Evolutionary conservation across 2,329 filamentous ascomycete species (phyloP).

Genomic region (Alternaria longipes): DNA sequence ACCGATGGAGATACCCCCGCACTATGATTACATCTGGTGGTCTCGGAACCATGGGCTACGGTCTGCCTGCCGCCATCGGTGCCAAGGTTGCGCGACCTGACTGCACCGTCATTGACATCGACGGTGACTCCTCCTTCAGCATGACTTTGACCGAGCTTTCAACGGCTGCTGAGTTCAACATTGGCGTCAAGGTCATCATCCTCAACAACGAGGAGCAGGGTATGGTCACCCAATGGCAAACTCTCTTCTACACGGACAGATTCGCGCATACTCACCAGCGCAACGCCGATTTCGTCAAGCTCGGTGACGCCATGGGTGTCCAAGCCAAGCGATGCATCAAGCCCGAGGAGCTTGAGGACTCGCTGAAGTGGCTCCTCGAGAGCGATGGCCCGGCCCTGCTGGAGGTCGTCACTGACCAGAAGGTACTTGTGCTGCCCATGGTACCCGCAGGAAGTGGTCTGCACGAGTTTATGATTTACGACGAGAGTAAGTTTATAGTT

Average conservation of each 20-base stretch:
- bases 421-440: slow-evolving; percentile 97
- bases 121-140: slow-evolving; percentile 98
- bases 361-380: slow-evolving; percentile 84
- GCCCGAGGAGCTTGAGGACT: slow-evolving; percentile 78
- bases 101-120: slow-evolving; percentile 90
- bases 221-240: slow-evolving; percentile 99
- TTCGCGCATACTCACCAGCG: slow-evolving; percentile 92
- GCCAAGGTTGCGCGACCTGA: slow-evolving; percentile 88
- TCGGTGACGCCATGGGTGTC: slow-evolving; percentile 90
- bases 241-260: slow-evolving; percentile 94
- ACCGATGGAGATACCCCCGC: slow-evolving; percentile 89
- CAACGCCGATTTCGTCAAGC: slow-evolving; percentile 96
- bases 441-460: slow-evolving; percentile 86
- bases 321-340: slow-evolving; percentile 76
- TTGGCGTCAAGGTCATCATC: slow-evolving; percentile 92
- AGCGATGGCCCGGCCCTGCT: slow-evolving; percentile 90
- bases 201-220: slow-evolving; percentile 98
- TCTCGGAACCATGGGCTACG: slow-evolving; percentile 95
- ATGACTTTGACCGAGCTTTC: slow-evolving; percentile 98
- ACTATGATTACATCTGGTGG: slow-evolving; percentile 97
- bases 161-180: slow-evolving; percentile 94
- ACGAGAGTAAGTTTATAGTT: slow-evolving; percentile 67
- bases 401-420: slow-evolving; percentile 87
- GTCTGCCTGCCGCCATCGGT: slow-evolving; percentile 92
- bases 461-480: slow-evolving; percentile 93